These are phyloP conservation scores for Phoma sp. DNA, from an alignment of 2,329 filamentous ascomycete genomes.

Conservation along the genomic window DNA sequence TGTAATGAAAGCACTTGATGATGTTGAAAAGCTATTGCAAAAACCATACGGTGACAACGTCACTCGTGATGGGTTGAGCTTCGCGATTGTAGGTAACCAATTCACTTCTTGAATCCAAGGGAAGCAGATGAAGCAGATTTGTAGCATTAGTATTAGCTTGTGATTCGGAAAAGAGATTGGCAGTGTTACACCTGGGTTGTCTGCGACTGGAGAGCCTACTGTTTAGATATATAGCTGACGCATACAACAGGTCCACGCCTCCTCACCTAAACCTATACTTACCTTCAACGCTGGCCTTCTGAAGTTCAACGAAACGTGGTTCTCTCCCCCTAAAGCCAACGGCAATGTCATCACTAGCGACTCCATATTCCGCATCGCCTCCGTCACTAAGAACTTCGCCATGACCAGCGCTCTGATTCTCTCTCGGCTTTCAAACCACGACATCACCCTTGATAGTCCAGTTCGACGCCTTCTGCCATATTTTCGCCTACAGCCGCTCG, in stretches of 20 bases:
- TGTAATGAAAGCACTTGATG: slow-evolving; percentile 34
- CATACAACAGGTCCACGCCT: too few species aligned
- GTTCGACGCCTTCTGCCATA: slow-evolving; percentile 31
- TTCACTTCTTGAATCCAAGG: too few species aligned
- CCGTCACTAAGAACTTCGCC: slow-evolving; percentile 40
- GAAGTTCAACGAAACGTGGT: slow-evolving; percentile 40
- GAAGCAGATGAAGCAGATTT: too few species aligned
- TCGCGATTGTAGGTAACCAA: too few species aligned
- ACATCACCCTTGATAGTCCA: slow-evolving; percentile 29
- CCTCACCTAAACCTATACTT: slow-evolving; percentile 24
- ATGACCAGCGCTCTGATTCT: slow-evolving; percentile 31
- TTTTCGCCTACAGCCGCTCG: slow-evolving; percentile 30
- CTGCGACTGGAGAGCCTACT: too few species aligned
- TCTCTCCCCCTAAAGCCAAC: neutral
- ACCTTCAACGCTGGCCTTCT: slow-evolving; percentile 39
- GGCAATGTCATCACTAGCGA: slow-evolving; percentile 33
- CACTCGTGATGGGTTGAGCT: slow-evolving; percentile 40
- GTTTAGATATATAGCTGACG: too few species aligned
- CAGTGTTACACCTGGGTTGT: too few species aligned
- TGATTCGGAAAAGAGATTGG: too few species aligned
- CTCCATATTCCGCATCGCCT: slow-evolving; percentile 41
- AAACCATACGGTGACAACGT: slow-evolving; percentile 17
- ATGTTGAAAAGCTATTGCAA: slow-evolving; percentile 18
- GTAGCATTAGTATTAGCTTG: too few species aligned
- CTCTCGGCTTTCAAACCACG: slow-evolving; percentile 15